phyloP scores from a whole-genome alignment of 2,329 filamentous ascomycete genomes.

The Xenoacremonium recifei region DNA sequence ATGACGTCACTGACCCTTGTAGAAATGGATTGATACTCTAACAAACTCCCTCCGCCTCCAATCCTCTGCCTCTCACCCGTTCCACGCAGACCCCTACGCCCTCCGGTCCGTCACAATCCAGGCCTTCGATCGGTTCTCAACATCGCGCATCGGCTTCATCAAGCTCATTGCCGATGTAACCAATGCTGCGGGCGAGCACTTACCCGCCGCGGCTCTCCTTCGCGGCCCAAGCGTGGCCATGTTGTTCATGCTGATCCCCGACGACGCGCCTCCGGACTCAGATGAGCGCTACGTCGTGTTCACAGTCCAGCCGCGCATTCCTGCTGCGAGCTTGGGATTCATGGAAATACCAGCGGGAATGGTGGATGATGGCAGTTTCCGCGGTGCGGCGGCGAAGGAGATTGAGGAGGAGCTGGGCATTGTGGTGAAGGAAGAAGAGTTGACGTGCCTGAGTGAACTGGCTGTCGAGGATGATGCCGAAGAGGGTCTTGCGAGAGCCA shows the following conservation, averaged over 20 bases:
- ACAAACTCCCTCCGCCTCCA: slow-evolving; percentile 47
- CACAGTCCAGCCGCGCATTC: slow-evolving; percentile 58
- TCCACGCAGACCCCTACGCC: slow-evolving; percentile 52
- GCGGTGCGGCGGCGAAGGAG: slow-evolving; percentile 57
- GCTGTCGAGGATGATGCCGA: slow-evolving; percentile 32
- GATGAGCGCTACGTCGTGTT: slow-evolving; percentile 56
- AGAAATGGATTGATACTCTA: slow-evolving; percentile 52
- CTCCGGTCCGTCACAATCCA: slow-evolving; percentile 52
- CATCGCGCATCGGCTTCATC: slow-evolving; percentile 51
- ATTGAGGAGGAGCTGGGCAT: slow-evolving; percentile 60
- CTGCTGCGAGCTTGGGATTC: slow-evolving; percentile 53
- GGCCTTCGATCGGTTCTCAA: slow-evolving; percentile 51
- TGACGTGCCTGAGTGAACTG: slow-evolving; percentile 53
- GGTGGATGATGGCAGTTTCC: slow-evolving; percentile 56
- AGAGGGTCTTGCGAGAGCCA: slow-evolving; percentile 43
- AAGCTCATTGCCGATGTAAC: slow-evolving; percentile 50
- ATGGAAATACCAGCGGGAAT: slow-evolving; percentile 59
- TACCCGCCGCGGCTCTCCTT: slow-evolving; percentile 56
- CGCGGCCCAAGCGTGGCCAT: slow-evolving; percentile 61
- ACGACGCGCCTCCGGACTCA: slow-evolving; percentile 38
- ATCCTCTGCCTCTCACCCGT: slow-evolving; percentile 43
- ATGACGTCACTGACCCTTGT: background rate
- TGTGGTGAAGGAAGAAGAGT: slow-evolving; percentile 44
- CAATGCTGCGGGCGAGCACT: slow-evolving; percentile 45
- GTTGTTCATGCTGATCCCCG: slow-evolving; percentile 55